Evolutionary conservation across 2,329 filamentous ascomycete genomes (phyloP), one percentile per base, ranked within the genome.

Genomic region (Clonostachys byssicola): DNA sequence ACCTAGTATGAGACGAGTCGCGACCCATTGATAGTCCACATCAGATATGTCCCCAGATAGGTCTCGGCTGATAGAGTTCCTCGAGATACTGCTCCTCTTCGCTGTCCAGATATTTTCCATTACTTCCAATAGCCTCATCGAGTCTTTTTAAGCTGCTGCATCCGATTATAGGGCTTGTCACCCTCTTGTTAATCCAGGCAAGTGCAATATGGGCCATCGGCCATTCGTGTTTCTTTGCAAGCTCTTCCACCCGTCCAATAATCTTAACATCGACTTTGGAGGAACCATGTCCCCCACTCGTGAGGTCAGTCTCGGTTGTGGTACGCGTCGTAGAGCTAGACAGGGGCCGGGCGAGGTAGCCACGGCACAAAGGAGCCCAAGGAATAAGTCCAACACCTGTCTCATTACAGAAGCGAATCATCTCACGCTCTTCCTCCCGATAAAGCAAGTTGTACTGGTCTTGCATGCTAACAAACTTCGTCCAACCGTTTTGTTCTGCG

Each of bases 181-280:
- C 72, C 18, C 72, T 66, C 52, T 74, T 71, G 58, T 77, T 65
- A 50, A 75, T 72, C 84, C 85, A 88, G 4, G 83, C 83, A 43
- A 85, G 70, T 1, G 82, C 78, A 16, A 88, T 77, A 50, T 85
- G 77, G 45, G 77, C 75, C 74, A 87, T 86, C 51, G 72, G 76
- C 65, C 77, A 76, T 2, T 66, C 73, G 51, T 72, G 72, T 66
- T 80, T 79, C 55, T 73, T 67, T 1, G 81, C 78, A 23, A 85
- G 54, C 60, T 83, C 75, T 59, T 79, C 69, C 3, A 64, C 54
- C 16, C 63, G 47, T 20, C 17, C 30, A 20, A 49, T 41, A 36
- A 50, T 50, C 39, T 46, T 23, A 13, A 43, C 40, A 18, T 50
- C 49, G 17, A 45, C 13, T 33, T 36, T 38, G 10, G 42, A 16